These are phyloP conservation scores for Pelargonium fulgidum DNA, from an alignment of 441 rosid genomes.

Conservation along the genomic window DNA sequence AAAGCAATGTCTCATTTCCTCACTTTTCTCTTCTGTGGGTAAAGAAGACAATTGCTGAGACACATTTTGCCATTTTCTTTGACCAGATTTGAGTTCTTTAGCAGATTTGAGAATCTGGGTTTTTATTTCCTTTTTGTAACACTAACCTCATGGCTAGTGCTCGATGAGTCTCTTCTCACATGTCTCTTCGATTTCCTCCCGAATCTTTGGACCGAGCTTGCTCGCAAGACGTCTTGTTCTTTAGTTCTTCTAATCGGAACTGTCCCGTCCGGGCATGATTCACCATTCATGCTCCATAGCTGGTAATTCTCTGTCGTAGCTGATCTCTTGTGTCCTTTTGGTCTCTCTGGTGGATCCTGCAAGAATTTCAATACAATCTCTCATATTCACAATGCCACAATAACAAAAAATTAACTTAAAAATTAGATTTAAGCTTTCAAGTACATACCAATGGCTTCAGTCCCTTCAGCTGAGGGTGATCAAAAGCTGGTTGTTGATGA, in stretches of 20 bases:
- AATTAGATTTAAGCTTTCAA: background rate
- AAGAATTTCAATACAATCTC: background rate
- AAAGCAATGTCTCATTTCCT: too few species aligned
- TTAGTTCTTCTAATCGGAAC: slow-evolving; percentile 59
- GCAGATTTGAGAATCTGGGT: background rate
- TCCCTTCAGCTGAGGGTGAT: slow-evolving; percentile 59
- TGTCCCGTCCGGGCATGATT: slow-evolving; percentile 56
- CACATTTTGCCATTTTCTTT: background rate
- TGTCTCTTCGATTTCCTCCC: slow-evolving; percentile 43
- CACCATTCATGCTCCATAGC: slow-evolving; percentile 52
- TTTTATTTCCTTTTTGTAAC: background rate
- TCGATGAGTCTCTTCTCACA: slow-evolving; percentile 58
- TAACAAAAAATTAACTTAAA: too few species aligned
- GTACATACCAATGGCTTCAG: slow-evolving; percentile 43
- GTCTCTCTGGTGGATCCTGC: slow-evolving; percentile 47
- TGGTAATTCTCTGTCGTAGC: slow-evolving; percentile 30
- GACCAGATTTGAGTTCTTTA: background rate
- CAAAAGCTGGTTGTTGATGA: slow-evolving; percentile 71
- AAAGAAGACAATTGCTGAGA: too few species aligned
- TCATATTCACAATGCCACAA: background rate
- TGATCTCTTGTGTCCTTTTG: slow-evolving; percentile 30
- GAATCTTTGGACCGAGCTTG: slow-evolving; percentile 39
- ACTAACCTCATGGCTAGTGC: slow-evolving; percentile 59
- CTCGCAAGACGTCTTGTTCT: slow-evolving; percentile 42
- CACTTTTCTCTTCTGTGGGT: too few species aligned